phyloP scores from a whole-genome alignment of 2,329 filamentous ascomycete species.

The Zymoseptoria pseudotritici region DNA sequence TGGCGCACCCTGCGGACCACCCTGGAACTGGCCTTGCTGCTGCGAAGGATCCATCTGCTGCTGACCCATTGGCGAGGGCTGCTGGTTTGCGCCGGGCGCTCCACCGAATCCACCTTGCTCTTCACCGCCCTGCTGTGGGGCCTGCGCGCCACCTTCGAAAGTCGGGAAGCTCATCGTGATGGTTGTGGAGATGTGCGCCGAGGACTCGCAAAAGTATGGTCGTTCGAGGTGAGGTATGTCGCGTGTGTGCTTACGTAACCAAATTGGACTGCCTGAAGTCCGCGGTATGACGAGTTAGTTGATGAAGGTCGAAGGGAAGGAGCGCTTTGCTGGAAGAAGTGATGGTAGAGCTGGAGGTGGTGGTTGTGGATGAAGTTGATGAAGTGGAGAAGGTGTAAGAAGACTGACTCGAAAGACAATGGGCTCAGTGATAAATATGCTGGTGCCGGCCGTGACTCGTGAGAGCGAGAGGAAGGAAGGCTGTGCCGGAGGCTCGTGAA shows the following conservation, averaged over 20 bases:
- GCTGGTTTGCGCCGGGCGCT: slow-evolving; percentile 42
- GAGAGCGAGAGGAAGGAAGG: slow-evolving; percentile 14
- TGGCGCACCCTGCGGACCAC: slow-evolving; percentile 39
- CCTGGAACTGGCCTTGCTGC: slow-evolving; percentile 32
- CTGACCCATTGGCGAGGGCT: slow-evolving; percentile 48
- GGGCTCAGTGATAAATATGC: slow-evolving; percentile 22
- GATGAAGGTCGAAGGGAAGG: background rate
- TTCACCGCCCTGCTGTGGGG: slow-evolving; percentile 41
- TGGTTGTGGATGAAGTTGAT: background rate
- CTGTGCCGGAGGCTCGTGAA: slow-evolving; percentile 16
- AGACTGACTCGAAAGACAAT: slow-evolving; percentile 20
- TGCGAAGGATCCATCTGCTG: slow-evolving; percentile 51
- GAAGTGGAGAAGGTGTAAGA: background rate
- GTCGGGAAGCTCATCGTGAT: slow-evolving; percentile 58
- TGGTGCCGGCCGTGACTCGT: slow-evolving; percentile 26
- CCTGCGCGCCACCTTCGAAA: slow-evolving; percentile 54
- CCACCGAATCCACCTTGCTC: slow-evolving; percentile 38
- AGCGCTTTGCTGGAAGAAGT: background rate
- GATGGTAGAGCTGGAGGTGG: background rate
- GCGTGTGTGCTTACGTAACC: slow-evolving; percentile 16
- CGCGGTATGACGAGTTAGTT: background rate
- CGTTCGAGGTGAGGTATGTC: slow-evolving; percentile 12
- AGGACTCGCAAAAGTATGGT: background rate
- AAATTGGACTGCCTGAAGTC: background rate
- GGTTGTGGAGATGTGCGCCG: slow-evolving; percentile 2